Percentiles rank a stretch among this genome's conserved stretches.
Evolutionary conservation across 805 yeast species (phyloP).

Genomic region (Kazachstania bromeliacearum): DNA sequence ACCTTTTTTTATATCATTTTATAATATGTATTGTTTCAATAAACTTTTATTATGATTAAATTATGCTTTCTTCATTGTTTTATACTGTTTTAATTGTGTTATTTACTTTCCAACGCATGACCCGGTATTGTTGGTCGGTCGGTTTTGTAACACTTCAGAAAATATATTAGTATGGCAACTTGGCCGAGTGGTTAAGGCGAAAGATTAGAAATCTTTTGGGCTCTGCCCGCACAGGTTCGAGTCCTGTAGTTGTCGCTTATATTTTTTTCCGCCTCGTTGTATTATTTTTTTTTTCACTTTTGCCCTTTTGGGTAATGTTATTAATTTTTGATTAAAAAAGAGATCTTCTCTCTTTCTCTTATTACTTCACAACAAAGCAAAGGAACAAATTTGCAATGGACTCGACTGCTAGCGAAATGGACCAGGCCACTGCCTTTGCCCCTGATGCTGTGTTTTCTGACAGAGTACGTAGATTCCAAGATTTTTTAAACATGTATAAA

Average conservation of each 20-base stretch:
- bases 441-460: conserved; percentile 56
- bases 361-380: too few species aligned
- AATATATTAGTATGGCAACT: conserved; percentile 28
- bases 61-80: too few species aligned
- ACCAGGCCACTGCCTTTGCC: conserved; percentile 12
- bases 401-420: conserved; percentile 3
- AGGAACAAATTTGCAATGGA: neutral
- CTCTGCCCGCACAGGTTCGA: conserved; percentile 57
- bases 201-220: conserved; percentile 51
- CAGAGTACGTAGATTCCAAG: conserved; percentile 80
- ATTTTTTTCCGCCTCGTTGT: too few species aligned
- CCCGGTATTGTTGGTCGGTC: too few species aligned
- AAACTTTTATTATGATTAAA: too few species aligned
- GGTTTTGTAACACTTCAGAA: too few species aligned
- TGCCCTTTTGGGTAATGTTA: neutral
- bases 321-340: too few species aligned
- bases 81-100: too few species aligned
- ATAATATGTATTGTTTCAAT: neutral
- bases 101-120: too few species aligned
- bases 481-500: conserved; percentile 67
- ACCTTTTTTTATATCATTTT: neutral
- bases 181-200: conserved; percentile 63
- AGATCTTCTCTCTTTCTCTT: too few species aligned
- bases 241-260: conserved; percentile 60
- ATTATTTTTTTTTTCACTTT: neutral